A percentile compares a stretch with the other conserved stretches of the same genome.
Conservation (phyloP, 1,284 basidiomycete species). For the Athelia psychrophila region DNA sequence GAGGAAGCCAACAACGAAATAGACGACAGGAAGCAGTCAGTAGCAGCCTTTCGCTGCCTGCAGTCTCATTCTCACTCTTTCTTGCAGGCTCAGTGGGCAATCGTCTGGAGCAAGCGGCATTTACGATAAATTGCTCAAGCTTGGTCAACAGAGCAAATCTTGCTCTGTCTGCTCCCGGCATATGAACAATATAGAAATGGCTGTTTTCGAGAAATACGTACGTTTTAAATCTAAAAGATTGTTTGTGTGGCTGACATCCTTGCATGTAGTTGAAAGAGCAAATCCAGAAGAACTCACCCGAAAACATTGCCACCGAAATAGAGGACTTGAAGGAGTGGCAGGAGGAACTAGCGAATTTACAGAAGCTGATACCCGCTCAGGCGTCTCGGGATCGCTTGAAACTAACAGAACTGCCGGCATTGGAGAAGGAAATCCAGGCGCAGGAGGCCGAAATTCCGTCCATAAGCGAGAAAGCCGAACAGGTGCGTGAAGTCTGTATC, state of each 20-base stretch:
- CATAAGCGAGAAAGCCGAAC: conserved; percentile 51
- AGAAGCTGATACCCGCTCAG: conserved; percentile 55
- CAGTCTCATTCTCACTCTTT: conserved; percentile 2
- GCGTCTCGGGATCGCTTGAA: conserved; percentile 52
- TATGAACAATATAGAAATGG: conserved; percentile 62
- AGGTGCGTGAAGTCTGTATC: conserved; percentile 34
- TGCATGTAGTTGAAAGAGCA: conserved; percentile 46
- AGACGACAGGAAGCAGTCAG: conserved; percentile 53
- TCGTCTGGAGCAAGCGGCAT: conserved; percentile 46
- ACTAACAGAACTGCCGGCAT: conserved; percentile 58
- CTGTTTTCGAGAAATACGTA: conserved; percentile 68
- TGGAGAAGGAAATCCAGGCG: conserved; percentile 64
- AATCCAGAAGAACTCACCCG: conserved; percentile 48
- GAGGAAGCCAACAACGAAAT: conserved; percentile 54
- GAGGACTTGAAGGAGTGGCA: conserved; percentile 63
- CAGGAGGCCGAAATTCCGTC: conserved; percentile 52
- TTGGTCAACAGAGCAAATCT: conserved; percentile 61
- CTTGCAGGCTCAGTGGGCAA: conserved; percentile 22
- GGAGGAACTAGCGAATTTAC: conserved; percentile 53
- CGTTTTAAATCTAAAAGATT: conserved; percentile 17
- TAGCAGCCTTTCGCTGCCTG: conserved; percentile 2
- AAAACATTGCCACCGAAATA: conserved; percentile 35
- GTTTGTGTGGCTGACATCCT: conserved; percentile 1
- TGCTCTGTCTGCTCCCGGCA: conserved; percentile 80
- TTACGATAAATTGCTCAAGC: conserved; percentile 61